phyloP scores from a whole-genome alignment of 768 basidiomycete genomes.

The Phanerochaete carnosa region DNA sequence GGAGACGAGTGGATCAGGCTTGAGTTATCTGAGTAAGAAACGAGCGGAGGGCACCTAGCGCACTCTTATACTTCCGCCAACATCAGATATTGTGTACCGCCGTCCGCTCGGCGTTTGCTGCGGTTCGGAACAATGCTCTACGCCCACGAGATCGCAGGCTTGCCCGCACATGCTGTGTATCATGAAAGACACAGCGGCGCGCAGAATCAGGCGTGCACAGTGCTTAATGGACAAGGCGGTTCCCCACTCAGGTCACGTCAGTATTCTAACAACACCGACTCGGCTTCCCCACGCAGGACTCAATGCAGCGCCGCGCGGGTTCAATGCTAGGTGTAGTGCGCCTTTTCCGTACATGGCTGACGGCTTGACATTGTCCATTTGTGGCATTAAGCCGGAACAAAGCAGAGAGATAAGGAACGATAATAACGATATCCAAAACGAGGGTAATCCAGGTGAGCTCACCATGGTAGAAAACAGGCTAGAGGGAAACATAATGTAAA shows the following conservation, averaged over 20 bases:
- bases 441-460: conserved; percentile 11
- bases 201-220: neutral
- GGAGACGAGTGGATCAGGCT: neutral
- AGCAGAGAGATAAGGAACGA: conserved; percentile 12
- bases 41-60: neutral
- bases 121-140: neutral
- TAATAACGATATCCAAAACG: conserved; percentile 16
- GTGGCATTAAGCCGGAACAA: conserved; percentile 7
- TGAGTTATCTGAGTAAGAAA: conserved; percentile 1
- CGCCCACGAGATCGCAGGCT: neutral
- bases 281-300: neutral
- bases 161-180: neutral
- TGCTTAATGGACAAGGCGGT: neutral
- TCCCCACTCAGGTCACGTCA: neutral
- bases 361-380: conserved; percentile 1
- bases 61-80: neutral
- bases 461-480: neutral
- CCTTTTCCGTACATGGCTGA: neutral
- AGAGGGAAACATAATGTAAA: neutral
- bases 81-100: neutral
- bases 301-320: neutral
- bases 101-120: neutral
- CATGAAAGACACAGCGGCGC: neutral
- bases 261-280: neutral
- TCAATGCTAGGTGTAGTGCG: neutral